phyloP scores from a whole-genome alignment of 2,329 filamentous ascomycete species.

The Zymoseptoria brevis region DNA sequence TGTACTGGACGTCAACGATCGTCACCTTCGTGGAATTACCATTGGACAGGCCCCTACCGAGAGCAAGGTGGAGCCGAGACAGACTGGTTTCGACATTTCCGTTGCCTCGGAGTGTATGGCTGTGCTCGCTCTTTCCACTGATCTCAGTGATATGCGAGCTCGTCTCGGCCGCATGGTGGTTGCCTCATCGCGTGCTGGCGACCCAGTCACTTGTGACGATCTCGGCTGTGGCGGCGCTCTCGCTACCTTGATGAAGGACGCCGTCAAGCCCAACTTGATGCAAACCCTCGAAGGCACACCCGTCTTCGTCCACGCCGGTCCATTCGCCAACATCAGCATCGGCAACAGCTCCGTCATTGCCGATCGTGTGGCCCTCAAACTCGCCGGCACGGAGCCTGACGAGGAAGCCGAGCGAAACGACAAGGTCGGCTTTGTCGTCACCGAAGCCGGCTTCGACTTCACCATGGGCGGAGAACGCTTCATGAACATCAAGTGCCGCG shows the following conservation, averaged over 20 bases:
- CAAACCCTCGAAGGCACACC: constrained; percentile 95
- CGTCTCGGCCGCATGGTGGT: constrained; percentile 93
- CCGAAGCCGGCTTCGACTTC: constrained; percentile 97
- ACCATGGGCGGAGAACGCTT: constrained; percentile 99
- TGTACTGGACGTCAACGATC: constrained; percentile 94
- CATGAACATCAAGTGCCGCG: constrained; percentile 99
- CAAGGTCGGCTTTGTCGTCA: constrained; percentile 88
- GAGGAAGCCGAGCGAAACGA: constrained; percentile 61
- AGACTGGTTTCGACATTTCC: constrained; percentile 95
- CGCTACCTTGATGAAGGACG: constrained; percentile 92
- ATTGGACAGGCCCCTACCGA: constrained; percentile 84
- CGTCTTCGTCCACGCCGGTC: constrained; percentile 93
- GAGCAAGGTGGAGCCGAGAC: constrained; percentile 68
- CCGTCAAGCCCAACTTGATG: constrained; percentile 98
- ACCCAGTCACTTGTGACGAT: constrained; percentile 93
- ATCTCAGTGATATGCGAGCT: constrained; percentile 81
- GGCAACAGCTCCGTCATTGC: constrained; percentile 92
- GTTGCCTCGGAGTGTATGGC: constrained; percentile 98
- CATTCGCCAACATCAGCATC: constrained; percentile 97
- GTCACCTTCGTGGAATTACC: constrained; percentile 82
- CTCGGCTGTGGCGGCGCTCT: constrained; percentile 87
- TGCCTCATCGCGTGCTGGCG: constrained; percentile 73
- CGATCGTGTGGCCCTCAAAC: constrained; percentile 90
- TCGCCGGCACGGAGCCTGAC: constrained; percentile 86
- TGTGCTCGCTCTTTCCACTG: constrained; percentile 86